Evolutionary conservation across 257 asterid genomes (phyloP), one percentile per base, ranked within the genome.

Genomic region (Solanum lycopersicoides): DNA sequence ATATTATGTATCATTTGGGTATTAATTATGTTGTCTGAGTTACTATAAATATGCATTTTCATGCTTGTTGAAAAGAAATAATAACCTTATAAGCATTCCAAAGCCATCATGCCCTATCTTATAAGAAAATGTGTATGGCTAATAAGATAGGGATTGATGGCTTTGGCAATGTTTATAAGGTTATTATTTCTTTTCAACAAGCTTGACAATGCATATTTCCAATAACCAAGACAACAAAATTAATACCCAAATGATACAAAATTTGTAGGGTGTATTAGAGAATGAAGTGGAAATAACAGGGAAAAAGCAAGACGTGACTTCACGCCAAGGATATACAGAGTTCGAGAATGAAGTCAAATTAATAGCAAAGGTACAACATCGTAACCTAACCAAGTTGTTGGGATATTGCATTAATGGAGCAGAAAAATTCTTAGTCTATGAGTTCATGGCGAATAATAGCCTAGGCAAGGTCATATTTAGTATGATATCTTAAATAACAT

Each of bases 51-150:
- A n/a, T 35, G 50, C 44, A 34, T 44, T 35, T 66, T 28, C 44
- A 6, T 82, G 16, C 15, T 59, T 65, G 18, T 4, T 16, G 9
- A 23, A 35, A 34, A 28, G 18, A 86, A 66, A 47, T 21, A 77
- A 5, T 28, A 89, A 89, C 93, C 93, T 90, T 74, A 82, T 91
- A 93, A 86, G 92, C 95, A 15, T 89, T 86, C 92, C 94, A 87
- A 92, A 93, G 32, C 92, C 95, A 32, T 94, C 93, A 88, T 89
- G 77, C 23, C 95, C 95, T 60, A 93, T 86, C 89, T 91, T 91
- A 41, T 90, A 90, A 90, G 50, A 91, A 92, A 16, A 60, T 82
- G 82, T 89, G 2, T 20, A 28, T 25, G 2, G 69, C 79, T 60
- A 92, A 90, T 41, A 91, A 90, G 90, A 86, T 93, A 60, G 93